Evolutionary conservation across 1,139 yeast species (phyloP).

Genomic region (Protomyces gravidus): DNA sequence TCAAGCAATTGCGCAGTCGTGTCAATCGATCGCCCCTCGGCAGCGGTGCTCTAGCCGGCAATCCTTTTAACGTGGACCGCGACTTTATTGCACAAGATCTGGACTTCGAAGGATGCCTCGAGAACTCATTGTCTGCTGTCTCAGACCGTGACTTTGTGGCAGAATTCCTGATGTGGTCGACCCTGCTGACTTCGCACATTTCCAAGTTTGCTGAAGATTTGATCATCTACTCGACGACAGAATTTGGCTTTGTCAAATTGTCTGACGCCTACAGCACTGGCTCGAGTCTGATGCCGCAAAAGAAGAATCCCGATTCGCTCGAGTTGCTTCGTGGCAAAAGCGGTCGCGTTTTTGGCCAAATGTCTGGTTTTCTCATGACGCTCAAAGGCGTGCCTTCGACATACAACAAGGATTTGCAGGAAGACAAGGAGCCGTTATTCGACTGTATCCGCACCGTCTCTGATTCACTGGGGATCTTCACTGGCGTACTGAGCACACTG

Average conservation of each 20-base stretch:
- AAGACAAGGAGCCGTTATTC: slow-evolving; percentile 94
- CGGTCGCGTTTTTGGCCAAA: slow-evolving; percentile 92
- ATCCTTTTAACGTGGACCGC: slow-evolving; percentile 95
- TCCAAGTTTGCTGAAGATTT: slow-evolving; percentile 92
- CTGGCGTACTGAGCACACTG: slow-evolving; percentile 90
- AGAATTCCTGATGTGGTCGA: slow-evolving; percentile 96
- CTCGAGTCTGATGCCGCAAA: slow-evolving; percentile 97
- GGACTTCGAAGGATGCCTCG: slow-evolving; percentile 80
- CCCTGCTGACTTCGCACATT: slow-evolving; percentile 89
- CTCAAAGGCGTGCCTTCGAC: slow-evolving; percentile 94
- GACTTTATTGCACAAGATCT: slow-evolving; percentile 75
- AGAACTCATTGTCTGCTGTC: slow-evolving; percentile 91
- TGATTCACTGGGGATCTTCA: slow-evolving; percentile 87
- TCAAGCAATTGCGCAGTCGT: slow-evolving; percentile 72
- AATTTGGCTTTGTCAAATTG: slow-evolving; percentile 85
- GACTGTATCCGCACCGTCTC: slow-evolving; percentile 87
- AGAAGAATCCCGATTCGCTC: slow-evolving; percentile 94
- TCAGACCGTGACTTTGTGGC: slow-evolving; percentile 96
- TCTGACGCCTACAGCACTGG: slow-evolving; percentile 99
- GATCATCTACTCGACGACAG: slow-evolving; percentile 93
- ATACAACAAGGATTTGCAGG: slow-evolving; percentile 97
- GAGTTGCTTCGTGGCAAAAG: slow-evolving; percentile 94
- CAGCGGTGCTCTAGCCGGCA: slow-evolving; percentile 97
- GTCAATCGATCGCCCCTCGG: slow-evolving; percentile 90
- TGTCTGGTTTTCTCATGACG: slow-evolving; percentile 94